Base-by-base conservation (phyloP, 106 monocot genomes). In the Vanilla planifolia region DNA sequence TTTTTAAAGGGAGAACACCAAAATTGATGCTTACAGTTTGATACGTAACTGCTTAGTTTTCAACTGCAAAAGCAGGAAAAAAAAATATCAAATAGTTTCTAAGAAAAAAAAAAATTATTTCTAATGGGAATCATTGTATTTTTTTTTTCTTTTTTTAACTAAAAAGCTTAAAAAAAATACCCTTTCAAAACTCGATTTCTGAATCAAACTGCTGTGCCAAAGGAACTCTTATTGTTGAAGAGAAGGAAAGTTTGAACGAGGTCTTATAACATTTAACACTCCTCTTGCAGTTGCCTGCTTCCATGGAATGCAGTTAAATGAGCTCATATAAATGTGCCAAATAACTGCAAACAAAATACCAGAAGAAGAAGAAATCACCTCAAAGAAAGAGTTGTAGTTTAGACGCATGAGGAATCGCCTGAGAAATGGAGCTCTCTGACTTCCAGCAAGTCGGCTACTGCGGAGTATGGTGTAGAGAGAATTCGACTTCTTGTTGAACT, bases 401-500 rank as follows among this genome's bases (percentile, higher is more conserved):
- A 95, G 57, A 26, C 94, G 83, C 94, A 95, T 76, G 16, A 95
- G 83, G 60, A 95, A 89, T 69, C 83, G 85, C 63, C 94, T 75
- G 21, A 95, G 71, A 57, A 77, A 95, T 25, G 94, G 94, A 1
- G 94, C 94, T 60, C 94, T 73, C 55, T 95, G 89, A 67, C 80
- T 95, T 35, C 94, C 94, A 19, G 86, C 89, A 55, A 95, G 75
- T 35, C 89, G 79, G 48, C 85, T 95, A 43, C 89, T 95, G 1
- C 89, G 77, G 14, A 95, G 67, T 44, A 95, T 95, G 20, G 94
- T 95, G 46, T 95, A 95, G 16, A 95, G 71, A 44, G 94, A 95
- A 72, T 95, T 95, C 40, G 94, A 95, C 56, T 95, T 89, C 65
- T 95, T 95, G 70, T 84, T 86, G 71, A 95, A 95, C 67, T 95